phyloP scores from a whole-genome alignment of 2,329 filamentous ascomycete species.

The Parasarocladium wereldwijsianum region DNA sequence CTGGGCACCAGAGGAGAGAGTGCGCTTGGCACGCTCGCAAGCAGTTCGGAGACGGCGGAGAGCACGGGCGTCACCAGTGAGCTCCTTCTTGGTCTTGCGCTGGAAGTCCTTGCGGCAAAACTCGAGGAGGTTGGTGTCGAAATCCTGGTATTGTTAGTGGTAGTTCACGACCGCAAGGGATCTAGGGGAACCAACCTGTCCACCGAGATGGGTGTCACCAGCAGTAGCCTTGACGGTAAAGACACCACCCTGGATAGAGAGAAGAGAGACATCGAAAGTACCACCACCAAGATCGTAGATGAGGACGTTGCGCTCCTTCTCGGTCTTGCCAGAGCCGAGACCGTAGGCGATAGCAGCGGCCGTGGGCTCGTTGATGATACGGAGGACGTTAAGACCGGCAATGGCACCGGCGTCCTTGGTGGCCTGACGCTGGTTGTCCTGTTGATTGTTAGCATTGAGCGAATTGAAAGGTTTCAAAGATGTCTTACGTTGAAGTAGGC shows the following conservation, averaged over 20 bases:
- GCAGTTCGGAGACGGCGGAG: constrained; percentile 92
- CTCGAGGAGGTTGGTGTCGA: constrained; percentile 89
- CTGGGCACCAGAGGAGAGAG: constrained; percentile 91
- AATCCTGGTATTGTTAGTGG: constrained; percentile 56
- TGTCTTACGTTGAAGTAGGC: constrained; percentile 99
- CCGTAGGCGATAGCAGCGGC: constrained; percentile 97
- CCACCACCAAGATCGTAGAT: constrained; percentile 99
- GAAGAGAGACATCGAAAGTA: constrained; percentile 99
- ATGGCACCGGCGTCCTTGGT: constrained; percentile 99
- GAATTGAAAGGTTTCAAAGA: too few relatives aligned
- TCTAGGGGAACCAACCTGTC: constrained; percentile 92
- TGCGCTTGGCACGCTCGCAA: constrained; percentile 99
- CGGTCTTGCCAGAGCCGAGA: constrained; percentile 85
- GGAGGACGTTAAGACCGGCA: constrained; percentile 91
- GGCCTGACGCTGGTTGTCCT: constrained; percentile 98
- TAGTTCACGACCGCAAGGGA: constrained; percentile 94
- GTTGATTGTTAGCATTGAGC: too few relatives aligned
- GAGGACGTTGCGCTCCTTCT: constrained; percentile 96
- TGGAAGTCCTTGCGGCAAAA: constrained; percentile 83
- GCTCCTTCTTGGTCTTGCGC: constrained; percentile 58
- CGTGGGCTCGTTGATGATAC: constrained; percentile 99
- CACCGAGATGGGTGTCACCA: constrained; percentile 93
- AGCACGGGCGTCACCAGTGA: constrained; percentile 74
- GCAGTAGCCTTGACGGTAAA: constrained; percentile 98
- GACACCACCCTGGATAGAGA: constrained; percentile 98